Evolutionary conservation across 768 basidiomycete species (phyloP), one percentile per base, ranked within the genome.

Genomic region (Tricholoma flavovirens): DNA sequence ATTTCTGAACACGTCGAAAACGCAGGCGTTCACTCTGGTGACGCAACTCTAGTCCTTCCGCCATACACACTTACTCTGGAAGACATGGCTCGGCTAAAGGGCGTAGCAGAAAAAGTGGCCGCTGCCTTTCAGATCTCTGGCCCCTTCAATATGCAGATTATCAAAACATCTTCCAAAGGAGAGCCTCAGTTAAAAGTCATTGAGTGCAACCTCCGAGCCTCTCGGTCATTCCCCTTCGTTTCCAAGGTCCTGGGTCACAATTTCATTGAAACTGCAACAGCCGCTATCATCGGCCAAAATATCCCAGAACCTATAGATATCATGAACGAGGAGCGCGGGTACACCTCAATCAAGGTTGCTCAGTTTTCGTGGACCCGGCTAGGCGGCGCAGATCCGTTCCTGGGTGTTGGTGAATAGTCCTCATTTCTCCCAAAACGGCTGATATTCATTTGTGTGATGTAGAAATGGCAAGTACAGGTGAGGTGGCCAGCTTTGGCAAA

Each of bases 61-160:
- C 97, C 97, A 2, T 88, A 90, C 77, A 90, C 92, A 0, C 77
- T 98, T 40, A 71, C 74, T 45, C 77, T 83, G 45, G 66, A 67
- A 24, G 97, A 98, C 64, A 85, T 99, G 76, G 78, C 77, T 8
- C 91, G 94, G 56, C 78, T 98, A 59, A 98, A 98, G 77, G 82
- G 79, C 51, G 98, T 98, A 58, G 93, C 96, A 0, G 83, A 91
- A 71, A 98, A 97, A 75, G 95, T 99, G 59, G 96, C 93, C 32
- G 77, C 79, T 36, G 97, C 94, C 9, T 97, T 98, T 72, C 80
- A 97, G 65, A 98, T 99, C 53, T 97, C 93, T 24, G 97, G 97
- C 33, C 97, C 97, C 6, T 99, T 86, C 86, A 99, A 99, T 72
- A 99, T 99, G 95, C 97, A 99, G 72, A 83, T 99, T 70, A 98